Conservation (phyloP, 1,284 basidiomycete genomes). For the Veloporphyrellus conicus region DNA sequence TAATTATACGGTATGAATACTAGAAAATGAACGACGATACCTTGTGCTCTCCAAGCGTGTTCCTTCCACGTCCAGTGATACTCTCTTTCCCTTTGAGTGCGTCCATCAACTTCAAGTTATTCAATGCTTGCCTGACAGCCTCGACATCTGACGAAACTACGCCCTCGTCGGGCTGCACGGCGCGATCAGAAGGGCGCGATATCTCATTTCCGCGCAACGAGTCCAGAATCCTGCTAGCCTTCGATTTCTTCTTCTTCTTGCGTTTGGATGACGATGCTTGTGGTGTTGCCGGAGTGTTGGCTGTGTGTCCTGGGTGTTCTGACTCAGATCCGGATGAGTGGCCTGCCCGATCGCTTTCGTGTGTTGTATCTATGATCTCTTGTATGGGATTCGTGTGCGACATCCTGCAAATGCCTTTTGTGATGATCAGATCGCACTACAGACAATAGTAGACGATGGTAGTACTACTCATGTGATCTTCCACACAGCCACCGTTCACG, state of each 20-base stretch:
- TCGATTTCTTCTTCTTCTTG: conserved; percentile 77
- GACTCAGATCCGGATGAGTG: conserved; percentile 34
- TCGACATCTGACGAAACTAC: conserved; percentile 51
- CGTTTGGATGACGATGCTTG: conserved; percentile 50
- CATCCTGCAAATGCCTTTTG: conserved; percentile 10
- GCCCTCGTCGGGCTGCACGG: conserved; percentile 53
- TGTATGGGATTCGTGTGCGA: conserved; percentile 37
- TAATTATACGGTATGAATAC: conserved; percentile 6
- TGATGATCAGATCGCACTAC: neutral
- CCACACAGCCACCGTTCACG: conserved; percentile 21
- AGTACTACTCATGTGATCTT: neutral
- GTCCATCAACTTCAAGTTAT: conserved; percentile 71
- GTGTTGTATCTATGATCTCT: conserved; percentile 41
- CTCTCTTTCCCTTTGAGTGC: conserved; percentile 68
- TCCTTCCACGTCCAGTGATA: conserved; percentile 64
- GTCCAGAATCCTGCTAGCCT: conserved; percentile 51
- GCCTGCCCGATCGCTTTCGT: conserved; percentile 32
- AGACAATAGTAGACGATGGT: neutral
- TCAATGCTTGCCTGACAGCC: conserved; percentile 56
- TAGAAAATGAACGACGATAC: conserved; percentile 39
- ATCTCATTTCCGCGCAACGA: conserved; percentile 51
- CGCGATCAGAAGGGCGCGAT: conserved; percentile 56
- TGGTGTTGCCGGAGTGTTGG: conserved; percentile 19
- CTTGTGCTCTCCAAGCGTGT: conserved; percentile 84
- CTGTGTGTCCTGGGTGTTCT: conserved; percentile 33